These are phyloP conservation scores for Lipomyces starkeyi DNA, from an alignment of 805 yeast species.

Conservation along the genomic window DNA sequence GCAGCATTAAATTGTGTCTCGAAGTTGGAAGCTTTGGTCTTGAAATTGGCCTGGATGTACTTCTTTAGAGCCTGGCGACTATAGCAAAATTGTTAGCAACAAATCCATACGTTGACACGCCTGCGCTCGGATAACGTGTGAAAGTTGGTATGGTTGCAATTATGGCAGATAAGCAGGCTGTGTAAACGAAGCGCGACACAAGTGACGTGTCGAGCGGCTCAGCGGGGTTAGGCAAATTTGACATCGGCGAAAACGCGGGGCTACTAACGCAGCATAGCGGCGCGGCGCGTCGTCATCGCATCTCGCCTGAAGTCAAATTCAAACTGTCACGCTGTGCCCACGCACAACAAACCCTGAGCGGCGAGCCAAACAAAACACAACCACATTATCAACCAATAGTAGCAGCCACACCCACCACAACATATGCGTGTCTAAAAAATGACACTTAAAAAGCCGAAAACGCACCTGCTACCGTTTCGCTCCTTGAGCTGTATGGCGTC, in stretches of 20 bases:
- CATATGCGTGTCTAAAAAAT: background rate
- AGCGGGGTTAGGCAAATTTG: background rate
- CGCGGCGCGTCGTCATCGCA: constrained; percentile 6
- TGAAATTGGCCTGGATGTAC: constrained; percentile 68
- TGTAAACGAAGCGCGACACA: background rate
- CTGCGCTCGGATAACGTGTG: background rate
- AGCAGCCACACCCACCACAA: constrained; percentile 6
- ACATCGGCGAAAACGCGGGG: background rate
- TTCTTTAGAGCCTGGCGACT: constrained; percentile 89
- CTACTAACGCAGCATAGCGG: background rate
- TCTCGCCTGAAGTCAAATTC: constrained; percentile 36
- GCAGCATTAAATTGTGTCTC: constrained; percentile 78
- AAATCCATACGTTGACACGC: background rate
- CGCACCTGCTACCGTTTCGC: constrained; percentile 62
- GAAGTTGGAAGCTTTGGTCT: constrained; percentile 65
- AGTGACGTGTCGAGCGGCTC: background rate
- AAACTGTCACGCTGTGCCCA: background rate
- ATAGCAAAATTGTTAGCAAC: background rate
- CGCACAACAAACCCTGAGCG: background rate
- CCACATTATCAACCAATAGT: constrained; percentile 2
- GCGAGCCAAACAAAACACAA: constrained; percentile 12
- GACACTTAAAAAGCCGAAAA: background rate
- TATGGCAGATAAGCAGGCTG: background rate
- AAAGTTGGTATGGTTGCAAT: background rate
- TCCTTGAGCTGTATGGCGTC: constrained; percentile 62